A percentile compares a stretch with the other conserved stretches of the same genome.
Evolutionary conservation across 148 eudicot genomes (phyloP).

Genomic region (Vaccinium corymbosum): DNA sequence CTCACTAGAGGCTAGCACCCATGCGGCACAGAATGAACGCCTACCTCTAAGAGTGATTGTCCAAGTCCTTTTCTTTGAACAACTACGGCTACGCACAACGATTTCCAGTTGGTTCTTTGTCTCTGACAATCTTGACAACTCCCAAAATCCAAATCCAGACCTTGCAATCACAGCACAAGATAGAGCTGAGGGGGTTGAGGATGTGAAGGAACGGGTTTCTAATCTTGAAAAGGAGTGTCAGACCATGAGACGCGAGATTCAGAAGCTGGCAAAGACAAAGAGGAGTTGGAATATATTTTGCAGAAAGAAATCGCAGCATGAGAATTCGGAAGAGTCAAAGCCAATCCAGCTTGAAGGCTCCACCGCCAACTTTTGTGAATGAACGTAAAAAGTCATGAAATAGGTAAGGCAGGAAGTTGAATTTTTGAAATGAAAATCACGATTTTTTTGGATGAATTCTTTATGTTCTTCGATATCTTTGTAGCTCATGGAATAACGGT

Average conservation of each 20-base stretch:
- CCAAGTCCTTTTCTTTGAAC: constrained; percentile 76
- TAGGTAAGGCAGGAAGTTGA: not conserved
- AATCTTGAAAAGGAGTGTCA: constrained; percentile 66
- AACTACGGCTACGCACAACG: constrained; percentile 59
- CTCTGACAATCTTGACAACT: constrained; percentile 48
- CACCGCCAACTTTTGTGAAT: not conserved
- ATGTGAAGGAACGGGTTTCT: constrained; percentile 50
- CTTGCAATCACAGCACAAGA: constrained; percentile 22
- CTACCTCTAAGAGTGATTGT: constrained; percentile 69
- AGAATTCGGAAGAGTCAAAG: constrained; percentile 25
- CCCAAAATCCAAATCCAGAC: constrained; percentile 32
- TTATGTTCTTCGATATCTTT: not conserved
- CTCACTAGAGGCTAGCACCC: constrained; percentile 72
- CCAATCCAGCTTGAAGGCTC: not conserved
- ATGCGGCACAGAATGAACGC: constrained; percentile 75
- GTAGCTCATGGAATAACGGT: not conserved
- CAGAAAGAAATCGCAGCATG: constrained; percentile 31
- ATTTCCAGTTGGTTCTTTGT: constrained; percentile 69
- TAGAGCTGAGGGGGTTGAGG: constrained; percentile 29
- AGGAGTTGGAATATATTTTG: constrained; percentile 55
- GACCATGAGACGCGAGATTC: constrained; percentile 54
- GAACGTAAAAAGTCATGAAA: not conserved
- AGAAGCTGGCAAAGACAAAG: constrained; percentile 46
- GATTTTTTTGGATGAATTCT: no score
- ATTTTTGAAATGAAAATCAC: not conserved